Evolutionary conservation across 345 rosid genomes (phyloP), one percentile per base, ranked within the genome.

Genomic region (Gossypium herbaceum): DNA sequence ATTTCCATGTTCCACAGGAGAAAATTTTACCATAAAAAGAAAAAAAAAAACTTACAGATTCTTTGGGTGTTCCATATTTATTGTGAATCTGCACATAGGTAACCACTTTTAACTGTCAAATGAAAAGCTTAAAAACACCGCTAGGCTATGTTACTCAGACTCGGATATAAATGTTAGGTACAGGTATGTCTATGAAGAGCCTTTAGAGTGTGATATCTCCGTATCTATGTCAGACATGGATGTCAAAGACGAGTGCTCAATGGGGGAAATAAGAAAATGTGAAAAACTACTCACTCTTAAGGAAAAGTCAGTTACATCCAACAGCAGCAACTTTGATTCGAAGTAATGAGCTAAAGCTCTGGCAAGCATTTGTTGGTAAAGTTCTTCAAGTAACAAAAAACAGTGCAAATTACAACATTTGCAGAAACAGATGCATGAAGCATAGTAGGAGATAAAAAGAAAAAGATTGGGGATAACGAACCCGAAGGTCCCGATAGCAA

Each of bases 401-500:
- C 13, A 66, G 76, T 19, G 48, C 2, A 17, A n/a, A 43, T 83
- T 20, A 73, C n/a, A 5, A 65, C 16, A 12, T 4, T n/a, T 10
- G 19, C 27, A 44, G 16, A 65, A 41, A 65, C 29, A 44, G 51
- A 19, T 9, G 10, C 15, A 2, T 44, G 4, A 47, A 47, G 25
- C 55, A 34, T 34, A 34, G 41, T 34, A 34, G 41, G 41, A 34
- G 41, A 1, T 17, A 7, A 58, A 58, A 22, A 10, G 16, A 56
- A 2, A 29, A 47, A 19, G 20, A 39, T 45, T 45, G 1, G 3
- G 16, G 12, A 12, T n/a, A 60, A 45, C 76, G 27, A 73, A 75
- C 98, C 99, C 71, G 99, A 96, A 81, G 98, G 99, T 44, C 99
- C 98, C 22, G 97, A 95, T 50, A 95, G 94, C 85, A 93, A 86